These are phyloP conservation scores for Iberis pinnata DNA, from an alignment of 345 rosid genomes.

Conservation along the genomic window DNA sequence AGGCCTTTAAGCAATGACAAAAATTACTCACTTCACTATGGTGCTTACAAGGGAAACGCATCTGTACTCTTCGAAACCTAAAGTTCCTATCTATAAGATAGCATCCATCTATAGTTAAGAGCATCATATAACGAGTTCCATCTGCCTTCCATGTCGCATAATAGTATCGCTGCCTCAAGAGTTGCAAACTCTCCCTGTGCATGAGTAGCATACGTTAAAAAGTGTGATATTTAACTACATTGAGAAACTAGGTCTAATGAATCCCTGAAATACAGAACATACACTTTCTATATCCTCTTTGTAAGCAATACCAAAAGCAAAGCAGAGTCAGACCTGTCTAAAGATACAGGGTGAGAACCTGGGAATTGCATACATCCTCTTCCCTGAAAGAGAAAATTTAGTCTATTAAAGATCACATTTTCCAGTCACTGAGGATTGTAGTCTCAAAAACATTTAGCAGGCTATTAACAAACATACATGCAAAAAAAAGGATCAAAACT, in stretches of 20 bases:
- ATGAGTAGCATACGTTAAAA: constrained; percentile 7
- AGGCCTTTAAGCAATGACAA: neutral
- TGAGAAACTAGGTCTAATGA: neutral
- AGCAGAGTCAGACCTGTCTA: constrained; percentile 48
- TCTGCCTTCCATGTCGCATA: constrained; percentile 99
- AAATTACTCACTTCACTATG: constrained; percentile 47
- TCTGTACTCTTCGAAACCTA: constrained; percentile 82
- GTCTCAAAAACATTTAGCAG: constrained; percentile 1
- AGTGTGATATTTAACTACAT: constrained; percentile 1
- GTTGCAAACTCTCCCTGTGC: constrained; percentile 84
- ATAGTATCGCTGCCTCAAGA: constrained; percentile 84
- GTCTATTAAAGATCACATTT: neutral
- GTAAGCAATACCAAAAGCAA: constrained; percentile 15
- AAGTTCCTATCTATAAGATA: constrained; percentile 81
- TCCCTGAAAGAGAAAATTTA: constrained; percentile 39
- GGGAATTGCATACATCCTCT: constrained; percentile 61
- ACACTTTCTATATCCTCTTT: constrained; percentile 6
- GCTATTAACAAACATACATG: neutral
- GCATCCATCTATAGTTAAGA: constrained; percentile 83
- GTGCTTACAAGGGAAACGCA: constrained; percentile 81
- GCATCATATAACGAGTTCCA: constrained; percentile 98
- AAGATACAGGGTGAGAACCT: constrained; percentile 84
- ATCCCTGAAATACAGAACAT: neutral
- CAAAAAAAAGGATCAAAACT: no score
- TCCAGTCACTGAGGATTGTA: neutral